Base-by-base conservation (phyloP, 2,329 filamentous ascomycete genomes). In the Lojkania enalia region DNA sequence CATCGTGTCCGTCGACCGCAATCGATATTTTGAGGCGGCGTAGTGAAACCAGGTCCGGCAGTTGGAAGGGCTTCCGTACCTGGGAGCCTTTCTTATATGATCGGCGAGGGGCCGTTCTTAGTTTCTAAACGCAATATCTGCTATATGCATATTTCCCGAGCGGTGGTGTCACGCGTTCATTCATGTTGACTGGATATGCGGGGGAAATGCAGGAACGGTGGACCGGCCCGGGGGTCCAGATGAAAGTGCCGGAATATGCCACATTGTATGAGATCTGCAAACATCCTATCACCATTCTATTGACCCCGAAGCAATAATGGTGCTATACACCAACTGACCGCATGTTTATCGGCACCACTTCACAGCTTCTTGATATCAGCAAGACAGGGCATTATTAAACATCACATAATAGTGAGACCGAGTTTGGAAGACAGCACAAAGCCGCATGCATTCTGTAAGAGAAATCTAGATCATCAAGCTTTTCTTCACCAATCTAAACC, bases 1-100 rank as follows among this genome's bases (percentile, higher is more conserved):
- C n/a, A 27, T 27, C 7, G 23, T 7, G 23, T 7, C 23, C 7
- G 23, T 7, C 23, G n/a, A 27, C 7, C 23, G n/a, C 23, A n/a
- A 27, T 27, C 30, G 36, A 15, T 31, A 42, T 42, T 3, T 41
- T 41, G 27, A 33, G 13, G 36, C n/a, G 11, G 19, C 12, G 18
- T 46, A 3, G 42, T 33, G 29, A 37, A 20, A 42, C 64, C 63
- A 51, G 52, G 50, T 39, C 54, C 13, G 5, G 3, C 6, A 20
- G 18, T 27, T 14, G 39, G 60, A 37, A 48, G 54, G 29, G 35
- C 30, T 35, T 6, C 11, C 30, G 30, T 33, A 11, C 38, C 30
- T 48, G 55, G 55, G 43, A 29, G 38, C 49, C 42, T 38, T 49
- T 52, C n/a, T 55, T 46, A 44, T 41, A 44, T 39, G 44, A 43